Conservation (phyloP, 164 flowering plant species). For the Akebia trifoliata region DNA sequence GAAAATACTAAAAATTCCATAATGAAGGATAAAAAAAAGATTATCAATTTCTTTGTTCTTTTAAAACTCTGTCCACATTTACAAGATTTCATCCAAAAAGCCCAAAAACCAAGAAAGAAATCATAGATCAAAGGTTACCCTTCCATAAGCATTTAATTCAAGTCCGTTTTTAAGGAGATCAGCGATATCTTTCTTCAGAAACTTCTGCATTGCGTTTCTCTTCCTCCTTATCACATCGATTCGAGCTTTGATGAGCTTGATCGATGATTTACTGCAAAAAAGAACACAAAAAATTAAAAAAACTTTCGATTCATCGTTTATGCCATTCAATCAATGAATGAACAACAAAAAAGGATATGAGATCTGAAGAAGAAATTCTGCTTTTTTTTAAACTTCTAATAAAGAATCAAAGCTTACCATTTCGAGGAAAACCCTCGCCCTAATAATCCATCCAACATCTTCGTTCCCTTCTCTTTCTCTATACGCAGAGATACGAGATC, state of each 20-base stretch:
- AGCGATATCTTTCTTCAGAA: conserved; percentile 76
- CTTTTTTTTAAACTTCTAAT: too few relatives aligned
- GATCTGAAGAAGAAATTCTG: too few relatives aligned
- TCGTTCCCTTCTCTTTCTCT: conserved; percentile 10
- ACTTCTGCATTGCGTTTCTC: conserved; percentile 69
- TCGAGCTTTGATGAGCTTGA: conserved; percentile 53
- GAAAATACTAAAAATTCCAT: too few relatives aligned
- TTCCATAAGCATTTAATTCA: conserved; percentile 75
- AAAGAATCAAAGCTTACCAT: conserved; percentile 53
- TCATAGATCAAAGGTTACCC: conserved; percentile 36
- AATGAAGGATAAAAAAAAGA: too few relatives aligned
- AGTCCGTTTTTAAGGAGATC: conserved; percentile 76
- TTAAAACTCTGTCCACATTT: too few relatives aligned
- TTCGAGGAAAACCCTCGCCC: conserved; percentile 70
- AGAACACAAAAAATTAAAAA: conserved; percentile 10
- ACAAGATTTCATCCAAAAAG: neutral
- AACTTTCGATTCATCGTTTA: neutral
- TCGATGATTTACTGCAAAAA: conserved; percentile 62
- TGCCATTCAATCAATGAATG: neutral
- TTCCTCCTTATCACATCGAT: conserved; percentile 67
- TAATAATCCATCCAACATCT: conserved; percentile 76
- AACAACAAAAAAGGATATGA: conserved; percentile 5
- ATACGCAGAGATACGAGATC: neutral
- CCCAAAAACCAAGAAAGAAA: neutral
- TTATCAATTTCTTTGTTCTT: too few relatives aligned